These are phyloP conservation scores for Dichotomocladium elegans DNA, from an alignment of 371 early-diverging fungal genomes.

Conservation along the genomic window DNA sequence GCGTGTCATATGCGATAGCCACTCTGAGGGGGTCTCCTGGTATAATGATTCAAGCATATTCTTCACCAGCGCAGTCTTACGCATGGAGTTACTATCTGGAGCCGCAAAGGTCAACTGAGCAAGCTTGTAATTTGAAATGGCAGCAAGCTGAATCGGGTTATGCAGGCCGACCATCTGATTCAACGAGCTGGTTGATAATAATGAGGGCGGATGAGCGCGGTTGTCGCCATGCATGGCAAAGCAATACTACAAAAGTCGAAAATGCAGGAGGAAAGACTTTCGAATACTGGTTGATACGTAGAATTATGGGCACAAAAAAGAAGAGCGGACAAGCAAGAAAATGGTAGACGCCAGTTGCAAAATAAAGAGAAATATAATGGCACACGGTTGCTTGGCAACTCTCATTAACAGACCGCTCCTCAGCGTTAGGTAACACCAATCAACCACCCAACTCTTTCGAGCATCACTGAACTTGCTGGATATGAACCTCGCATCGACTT, in stretches of 20 bases:
- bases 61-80: constrained; percentile 45
- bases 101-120: constrained; percentile 51
- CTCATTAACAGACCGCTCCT: no score
- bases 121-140: constrained; percentile 47
- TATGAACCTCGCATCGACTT: no score
- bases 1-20: constrained; percentile 48
- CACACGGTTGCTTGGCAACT: no score
- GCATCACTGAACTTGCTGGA: no score
- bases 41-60: constrained; percentile 41
- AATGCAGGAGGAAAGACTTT: neutral
- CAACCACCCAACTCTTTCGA: no score
- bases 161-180: constrained; percentile 13
- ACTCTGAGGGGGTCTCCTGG: constrained; percentile 34
- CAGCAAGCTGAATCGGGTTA: constrained; percentile 47
- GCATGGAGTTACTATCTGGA: constrained; percentile 37
- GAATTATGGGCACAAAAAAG: neutral
- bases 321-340: no score
- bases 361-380: no score
- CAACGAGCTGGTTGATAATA: neutral
- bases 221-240: neutral
- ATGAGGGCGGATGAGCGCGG: neutral
- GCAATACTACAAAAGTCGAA: neutral
- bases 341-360: no score
- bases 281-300: no score
- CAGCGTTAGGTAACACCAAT: no score